Evolutionary conservation across 495 filamentous ascomycete species (phyloP), one percentile per base, ranked within the genome.

Genomic region (Delitschia confertaspora): DNA sequence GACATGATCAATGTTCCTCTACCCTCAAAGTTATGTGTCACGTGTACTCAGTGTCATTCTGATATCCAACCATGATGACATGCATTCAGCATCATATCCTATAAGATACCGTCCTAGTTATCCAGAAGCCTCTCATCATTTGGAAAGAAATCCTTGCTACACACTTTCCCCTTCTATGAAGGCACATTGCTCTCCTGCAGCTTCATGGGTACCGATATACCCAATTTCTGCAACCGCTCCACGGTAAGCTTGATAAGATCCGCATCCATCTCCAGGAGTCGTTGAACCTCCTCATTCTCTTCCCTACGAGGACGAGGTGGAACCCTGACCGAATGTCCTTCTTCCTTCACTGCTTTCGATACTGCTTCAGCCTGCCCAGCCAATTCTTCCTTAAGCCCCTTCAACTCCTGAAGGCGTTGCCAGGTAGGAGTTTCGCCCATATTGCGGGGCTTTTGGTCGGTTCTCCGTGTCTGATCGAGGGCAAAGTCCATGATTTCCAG

Each of bases 401-500:
- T 45, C 6, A 60, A 50, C 16, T 53, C 47, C 16, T 59, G 46
- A 26, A 59, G 40, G 7, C 61, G 56, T 18, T 45, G 29, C 33
- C 43, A 49, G 6, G 54, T 41, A 16, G 51, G 26, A 4, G 14
- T 31, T 11, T 26, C 43, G 24, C 36, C 53, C n/a, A n/a, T n/a
- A n/a, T n/a, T n/a, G n/a, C n/a, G n/a, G n/a, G n/a, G n/a, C n/a
- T n/a, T n/a, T n/a, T n/a, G n/a, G n/a, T n/a, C n/a, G n/a, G n/a
- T 8, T 29, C n/a, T 38, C 17, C 32, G 24, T 44, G 37, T 35
- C 22, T 16, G 13, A n/a, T 55, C 29, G 18, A 53, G 19, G 8
- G 71, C 72, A 11, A 78, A 74, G 21, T 70, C 69, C 41, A 63
- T 30, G 8, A 32, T 48, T 25, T 53, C 48, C 1, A 64, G 52